A percentile compares a stretch with the other conserved stretches of the same genome.
These are phyloP conservation scores for Colletotrichum scovillei DNA, from an alignment of 2,329 filamentous ascomycete genomes.

Conservation along the genomic window DNA sequence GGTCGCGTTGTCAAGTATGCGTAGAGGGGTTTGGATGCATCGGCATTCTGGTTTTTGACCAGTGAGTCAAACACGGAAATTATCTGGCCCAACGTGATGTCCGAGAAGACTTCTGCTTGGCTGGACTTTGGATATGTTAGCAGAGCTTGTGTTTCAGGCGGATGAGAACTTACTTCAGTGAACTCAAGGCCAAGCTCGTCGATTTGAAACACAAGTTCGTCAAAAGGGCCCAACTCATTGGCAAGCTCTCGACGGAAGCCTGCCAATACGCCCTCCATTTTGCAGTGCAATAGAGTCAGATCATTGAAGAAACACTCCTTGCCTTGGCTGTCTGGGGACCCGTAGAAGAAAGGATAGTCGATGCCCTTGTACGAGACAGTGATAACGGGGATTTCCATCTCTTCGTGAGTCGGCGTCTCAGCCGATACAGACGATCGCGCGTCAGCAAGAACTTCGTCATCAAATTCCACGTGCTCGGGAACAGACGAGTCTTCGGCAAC, in stretches of 20 bases:
- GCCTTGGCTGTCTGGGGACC: slow-evolving; percentile 40
- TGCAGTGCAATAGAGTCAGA: slow-evolving; percentile 52
- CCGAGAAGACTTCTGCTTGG: slow-evolving; percentile 46
- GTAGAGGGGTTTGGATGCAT: slow-evolving; percentile 51
- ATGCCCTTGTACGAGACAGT: slow-evolving; percentile 57
- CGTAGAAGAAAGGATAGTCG: slow-evolving; percentile 54
- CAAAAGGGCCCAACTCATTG: slow-evolving; percentile 55
- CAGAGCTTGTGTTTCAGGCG: not conserved
- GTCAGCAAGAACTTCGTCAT: slow-evolving; percentile 23
- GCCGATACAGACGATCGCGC: slow-evolving; percentile 28
- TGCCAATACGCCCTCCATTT: slow-evolving; percentile 56
- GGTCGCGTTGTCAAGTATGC: slow-evolving; percentile 55
- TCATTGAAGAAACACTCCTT: slow-evolving; percentile 59
- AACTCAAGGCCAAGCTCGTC: slow-evolving; percentile 65
- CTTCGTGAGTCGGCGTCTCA: slow-evolving; percentile 29
- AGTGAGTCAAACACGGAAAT: slow-evolving; percentile 55
- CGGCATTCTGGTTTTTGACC: slow-evolving; percentile 56
- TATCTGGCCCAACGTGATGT: slow-evolving; percentile 54
- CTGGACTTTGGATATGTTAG: slow-evolving; percentile 49
- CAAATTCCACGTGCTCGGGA: slow-evolving; percentile 25
- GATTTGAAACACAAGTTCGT: slow-evolving; percentile 63
- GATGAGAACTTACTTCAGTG: slow-evolving; percentile 55
- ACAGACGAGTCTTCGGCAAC: slow-evolving; percentile 9
- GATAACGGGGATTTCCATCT: slow-evolving; percentile 47
- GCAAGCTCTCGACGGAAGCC: slow-evolving; percentile 58